Percentiles rank a stretch among this genome's conserved stretches.
Evolutionary conservation across 1,284 basidiomycete genomes (phyloP).

Genomic region (Trichosporon inkin): DNA sequence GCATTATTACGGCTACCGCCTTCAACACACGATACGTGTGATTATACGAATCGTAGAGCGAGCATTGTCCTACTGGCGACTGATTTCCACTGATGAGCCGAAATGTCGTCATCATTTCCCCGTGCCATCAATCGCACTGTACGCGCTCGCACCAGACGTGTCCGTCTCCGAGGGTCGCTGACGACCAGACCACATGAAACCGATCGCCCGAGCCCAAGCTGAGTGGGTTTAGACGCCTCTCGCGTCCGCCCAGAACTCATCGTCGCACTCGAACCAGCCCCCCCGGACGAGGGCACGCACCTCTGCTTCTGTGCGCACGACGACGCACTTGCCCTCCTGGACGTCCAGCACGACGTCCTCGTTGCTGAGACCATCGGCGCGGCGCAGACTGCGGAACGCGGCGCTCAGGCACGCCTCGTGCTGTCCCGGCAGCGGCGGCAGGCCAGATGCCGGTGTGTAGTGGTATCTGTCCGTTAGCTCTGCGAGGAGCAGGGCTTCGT

Average conservation of each 20-base stretch:
- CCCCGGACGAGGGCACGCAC: background rate
- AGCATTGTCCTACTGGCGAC: no score
- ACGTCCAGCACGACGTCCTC: background rate
- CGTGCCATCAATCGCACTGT: no score
- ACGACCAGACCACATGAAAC: no score
- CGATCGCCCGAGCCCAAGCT: no score
- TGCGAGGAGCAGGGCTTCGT: background rate
- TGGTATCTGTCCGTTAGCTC: background rate
- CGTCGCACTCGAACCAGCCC: conserved; percentile 5
- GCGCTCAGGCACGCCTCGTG: background rate
- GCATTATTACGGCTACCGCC: no score
- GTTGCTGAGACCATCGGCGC: background rate
- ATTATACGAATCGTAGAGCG: no score
- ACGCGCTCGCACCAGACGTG: no score
- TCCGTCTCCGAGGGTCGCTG: no score
- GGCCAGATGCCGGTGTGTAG: background rate
- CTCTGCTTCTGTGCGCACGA: background rate
- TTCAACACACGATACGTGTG: no score
- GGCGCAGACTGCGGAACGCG: background rate
- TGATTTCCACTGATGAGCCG: no score
- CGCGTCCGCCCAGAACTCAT: conserved; percentile 1
- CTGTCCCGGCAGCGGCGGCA: background rate
- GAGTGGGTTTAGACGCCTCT: background rate
- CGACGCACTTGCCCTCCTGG: background rate
- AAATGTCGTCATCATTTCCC: no score